Percentiles rank a stretch among this genome's conserved stretches.
Evolutionary conservation across 345 rosid species (phyloP).

Genomic region (Erodium maritimum): DNA sequence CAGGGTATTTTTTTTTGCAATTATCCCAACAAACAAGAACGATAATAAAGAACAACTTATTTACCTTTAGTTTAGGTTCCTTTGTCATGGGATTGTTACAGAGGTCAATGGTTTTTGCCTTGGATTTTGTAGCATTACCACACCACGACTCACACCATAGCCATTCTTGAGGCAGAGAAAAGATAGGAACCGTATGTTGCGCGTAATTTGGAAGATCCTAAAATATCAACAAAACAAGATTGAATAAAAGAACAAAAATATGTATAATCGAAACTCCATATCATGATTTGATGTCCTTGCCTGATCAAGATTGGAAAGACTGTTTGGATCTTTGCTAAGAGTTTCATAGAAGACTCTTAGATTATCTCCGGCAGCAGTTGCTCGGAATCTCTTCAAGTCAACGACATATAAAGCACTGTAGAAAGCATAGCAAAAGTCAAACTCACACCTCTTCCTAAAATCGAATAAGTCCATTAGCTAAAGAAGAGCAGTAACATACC

Average conservation of each 20-base stretch:
- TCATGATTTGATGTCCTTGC: constrained; percentile 16
- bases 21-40: background rate
- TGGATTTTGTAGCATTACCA: constrained; percentile 89
- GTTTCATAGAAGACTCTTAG: constrained; percentile 93
- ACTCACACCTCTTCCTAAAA: background rate
- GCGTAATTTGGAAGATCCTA: constrained; percentile 99
- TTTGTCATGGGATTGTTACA: constrained; percentile 99
- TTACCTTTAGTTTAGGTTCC: constrained; percentile 95
- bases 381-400: constrained; percentile 85
- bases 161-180: constrained; percentile 97
- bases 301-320: constrained; percentile 94
- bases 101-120: constrained; percentile 90
- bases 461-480: background rate
- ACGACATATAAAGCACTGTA: constrained; percentile 93
- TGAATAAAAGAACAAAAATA: no score
- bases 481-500: constrained; percentile 28
- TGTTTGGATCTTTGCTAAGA: constrained; percentile 98
- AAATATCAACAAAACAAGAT: constrained; percentile 11
- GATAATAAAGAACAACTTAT: background rate
- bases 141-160: constrained; percentile 99
- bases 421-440: constrained; percentile 15
- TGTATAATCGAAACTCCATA: background rate
- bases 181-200: constrained; percentile 87
- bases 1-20: no score
- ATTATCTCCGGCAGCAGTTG: constrained; percentile 97